Conservation (phyloP, 192 early-diverging fungal species). For the Allomyces javanicus region DNA sequence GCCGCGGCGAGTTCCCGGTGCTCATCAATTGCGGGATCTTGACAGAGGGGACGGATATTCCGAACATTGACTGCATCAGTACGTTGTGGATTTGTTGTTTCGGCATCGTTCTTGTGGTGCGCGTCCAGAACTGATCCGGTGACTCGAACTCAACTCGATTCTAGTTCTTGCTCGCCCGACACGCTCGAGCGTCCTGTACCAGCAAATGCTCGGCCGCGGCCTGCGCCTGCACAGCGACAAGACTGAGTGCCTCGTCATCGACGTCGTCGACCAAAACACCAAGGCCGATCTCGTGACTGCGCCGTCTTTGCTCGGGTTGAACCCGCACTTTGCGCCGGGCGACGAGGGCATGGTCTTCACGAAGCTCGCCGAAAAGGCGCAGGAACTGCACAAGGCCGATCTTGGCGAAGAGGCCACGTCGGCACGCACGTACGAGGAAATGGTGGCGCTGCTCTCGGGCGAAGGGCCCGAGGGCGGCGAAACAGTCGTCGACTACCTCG, state of each 20-base stretch:
- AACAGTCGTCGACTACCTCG: background rate
- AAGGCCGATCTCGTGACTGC: constrained; percentile 33
- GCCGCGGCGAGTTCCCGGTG: constrained; percentile 38
- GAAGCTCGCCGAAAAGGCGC: constrained; percentile 1
- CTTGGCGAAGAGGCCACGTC: background rate
- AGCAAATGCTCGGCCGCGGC: constrained; percentile 92
- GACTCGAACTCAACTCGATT: too few species aligned
- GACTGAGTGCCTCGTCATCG: constrained; percentile 60
- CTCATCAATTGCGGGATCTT: constrained; percentile 77
- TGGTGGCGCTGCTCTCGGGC: background rate
- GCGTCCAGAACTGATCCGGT: too few species aligned
- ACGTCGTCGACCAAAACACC: constrained; percentile 62
- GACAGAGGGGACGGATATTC: constrained; percentile 73
- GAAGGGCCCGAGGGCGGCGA: background rate
- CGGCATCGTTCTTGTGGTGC: too few species aligned
- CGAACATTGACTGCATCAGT: constrained; percentile 61
- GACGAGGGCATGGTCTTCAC: background rate
- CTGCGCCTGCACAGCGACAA: constrained; percentile 48
- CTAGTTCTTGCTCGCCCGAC: constrained; percentile 66
- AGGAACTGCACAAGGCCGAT: too few species aligned
- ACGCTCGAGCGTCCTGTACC: constrained; percentile 55
- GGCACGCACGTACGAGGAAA: background rate
- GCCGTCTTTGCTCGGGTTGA: constrained; percentile 65
- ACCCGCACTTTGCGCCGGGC: constrained; percentile 23
- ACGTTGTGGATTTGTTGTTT: background rate